These are phyloP conservation scores for Coniochaeta sp. DNA, from an alignment of 2,329 filamentous ascomycete species.

Conservation along the genomic window DNA sequence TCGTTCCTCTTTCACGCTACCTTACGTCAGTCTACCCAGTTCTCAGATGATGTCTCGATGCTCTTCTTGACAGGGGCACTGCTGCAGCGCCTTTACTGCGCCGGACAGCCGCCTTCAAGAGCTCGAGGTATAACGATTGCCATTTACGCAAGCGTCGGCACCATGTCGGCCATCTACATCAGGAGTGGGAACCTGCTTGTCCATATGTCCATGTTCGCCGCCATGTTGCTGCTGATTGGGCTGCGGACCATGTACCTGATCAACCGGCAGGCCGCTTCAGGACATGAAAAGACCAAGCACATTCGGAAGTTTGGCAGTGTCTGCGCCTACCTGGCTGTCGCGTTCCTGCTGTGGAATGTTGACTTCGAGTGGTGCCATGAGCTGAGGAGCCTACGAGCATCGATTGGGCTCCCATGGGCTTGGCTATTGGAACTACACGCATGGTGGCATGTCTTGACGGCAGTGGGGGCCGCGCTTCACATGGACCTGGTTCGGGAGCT, in stretches of 20 bases:
- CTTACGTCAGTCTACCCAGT: conserved; percentile 32
- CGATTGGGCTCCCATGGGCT: conserved; percentile 44
- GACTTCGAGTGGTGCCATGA: conserved; percentile 44
- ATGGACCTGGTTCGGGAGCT: conserved; percentile 26
- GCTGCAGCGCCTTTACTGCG: conserved; percentile 38
- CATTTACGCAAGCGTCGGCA: conserved; percentile 31
- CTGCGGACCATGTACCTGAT: conserved; percentile 26
- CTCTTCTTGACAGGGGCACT: conserved; percentile 43
- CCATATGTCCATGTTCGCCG: conserved; percentile 30
- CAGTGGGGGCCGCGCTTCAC: conserved; percentile 38
- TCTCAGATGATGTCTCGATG: conserved; percentile 52
- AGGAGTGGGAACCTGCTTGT: conserved; percentile 32
- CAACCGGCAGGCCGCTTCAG: conserved; percentile 11
- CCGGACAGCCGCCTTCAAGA: conserved; percentile 25
- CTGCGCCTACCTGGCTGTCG: conserved; percentile 27
- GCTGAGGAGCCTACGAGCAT: conserved; percentile 34
- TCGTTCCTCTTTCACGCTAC: conserved; percentile 38
- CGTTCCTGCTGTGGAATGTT: conserved; percentile 49
- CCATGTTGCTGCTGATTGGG: conserved; percentile 22
- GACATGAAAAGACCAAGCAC: conserved; percentile 12
- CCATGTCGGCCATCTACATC: conserved; percentile 34
- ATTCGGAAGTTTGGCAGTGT: conserved; percentile 21
- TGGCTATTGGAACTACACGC: conserved; percentile 52
- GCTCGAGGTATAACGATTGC: conserved; percentile 19
- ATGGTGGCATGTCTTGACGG: conserved; percentile 58